These are phyloP conservation scores for Didymella sp. DNA, from an alignment of 2,329 filamentous ascomycete species.

Conservation along the genomic window DNA sequence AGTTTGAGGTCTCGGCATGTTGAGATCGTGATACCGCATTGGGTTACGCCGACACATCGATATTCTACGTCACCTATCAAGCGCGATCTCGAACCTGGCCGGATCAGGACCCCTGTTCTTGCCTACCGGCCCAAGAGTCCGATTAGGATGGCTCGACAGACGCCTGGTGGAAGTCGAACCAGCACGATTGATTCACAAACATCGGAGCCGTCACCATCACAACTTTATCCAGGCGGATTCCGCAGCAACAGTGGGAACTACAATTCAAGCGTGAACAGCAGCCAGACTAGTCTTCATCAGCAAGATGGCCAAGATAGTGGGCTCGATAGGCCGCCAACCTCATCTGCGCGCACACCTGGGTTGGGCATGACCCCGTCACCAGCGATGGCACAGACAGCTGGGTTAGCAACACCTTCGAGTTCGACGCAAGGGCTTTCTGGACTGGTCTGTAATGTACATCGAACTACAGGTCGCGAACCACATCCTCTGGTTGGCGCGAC, in stretches of 20 bases:
- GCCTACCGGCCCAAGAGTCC: constrained; percentile 37
- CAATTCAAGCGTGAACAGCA: constrained; percentile 54
- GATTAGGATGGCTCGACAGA: constrained; percentile 53
- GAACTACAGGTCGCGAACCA: constrained; percentile 90
- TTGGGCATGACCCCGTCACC: constrained; percentile 54
- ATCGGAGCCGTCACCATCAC: constrained; percentile 53
- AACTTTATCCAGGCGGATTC: constrained; percentile 47
- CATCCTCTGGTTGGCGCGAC: constrained; percentile 92
- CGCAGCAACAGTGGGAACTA: constrained; percentile 47
- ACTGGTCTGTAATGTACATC: constrained; percentile 71
- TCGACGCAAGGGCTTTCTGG: constrained; percentile 69
- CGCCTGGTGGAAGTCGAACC: constrained; percentile 53
- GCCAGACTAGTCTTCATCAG: constrained; percentile 55
- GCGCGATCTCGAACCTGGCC: constrained; percentile 31
- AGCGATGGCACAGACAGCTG: constrained; percentile 48
- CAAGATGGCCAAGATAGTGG: constrained; percentile 53
- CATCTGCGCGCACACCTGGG: constrained; percentile 46
- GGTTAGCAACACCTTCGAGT: constrained; percentile 48
- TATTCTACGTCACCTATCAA: constrained; percentile 46
- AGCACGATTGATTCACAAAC: constrained; percentile 58
- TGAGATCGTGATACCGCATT: constrained; percentile 57
- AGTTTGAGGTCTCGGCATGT: constrained; percentile 55
- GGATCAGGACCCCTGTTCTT: constrained; percentile 25
- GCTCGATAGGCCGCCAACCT: constrained; percentile 44
- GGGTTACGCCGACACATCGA: constrained; percentile 52